phyloP scores from a whole-genome alignment of 345 rosid genomes.

The Toxicodendron radicans region DNA sequence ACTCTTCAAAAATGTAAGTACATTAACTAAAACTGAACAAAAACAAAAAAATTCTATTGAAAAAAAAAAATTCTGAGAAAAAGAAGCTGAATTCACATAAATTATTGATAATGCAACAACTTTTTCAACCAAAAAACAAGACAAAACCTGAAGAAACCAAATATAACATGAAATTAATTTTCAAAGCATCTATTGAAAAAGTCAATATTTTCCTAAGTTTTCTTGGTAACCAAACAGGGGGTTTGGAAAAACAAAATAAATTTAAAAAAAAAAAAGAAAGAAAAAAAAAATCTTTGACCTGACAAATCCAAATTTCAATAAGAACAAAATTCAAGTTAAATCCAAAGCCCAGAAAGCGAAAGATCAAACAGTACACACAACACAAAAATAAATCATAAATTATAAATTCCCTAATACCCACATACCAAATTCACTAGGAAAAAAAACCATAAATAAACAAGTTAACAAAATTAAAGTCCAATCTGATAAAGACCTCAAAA shows the following conservation, averaged over 20 bases:
- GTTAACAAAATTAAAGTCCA: background rate
- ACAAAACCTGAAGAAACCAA: background rate
- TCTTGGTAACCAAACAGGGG: constrained; percentile 15
- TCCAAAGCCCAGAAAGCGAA: background rate
- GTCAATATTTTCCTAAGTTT: background rate
- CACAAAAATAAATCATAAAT: constrained; percentile 20
- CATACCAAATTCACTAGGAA: constrained; percentile 6
- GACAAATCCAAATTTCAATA: background rate
- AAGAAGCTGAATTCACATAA: background rate
- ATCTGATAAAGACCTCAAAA: constrained; percentile 4
- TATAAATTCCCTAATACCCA: constrained; percentile 14
- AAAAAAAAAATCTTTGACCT: background rate
- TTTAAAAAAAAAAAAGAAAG: background rate
- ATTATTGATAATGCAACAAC: background rate
- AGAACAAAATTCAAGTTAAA: background rate
- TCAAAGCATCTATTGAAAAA: background rate
- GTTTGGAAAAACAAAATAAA: background rate
- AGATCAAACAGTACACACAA: background rate
- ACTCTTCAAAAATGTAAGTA: background rate
- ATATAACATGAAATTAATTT: background rate
- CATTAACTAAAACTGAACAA: background rate
- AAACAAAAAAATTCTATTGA: background rate
- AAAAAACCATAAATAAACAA: too few species aligned
- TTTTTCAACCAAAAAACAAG: background rate
- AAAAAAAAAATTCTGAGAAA: too few species aligned